Evolutionary conservation across 768 basidiomycete genomes (phyloP), one percentile per base, ranked within the genome.

Genomic region (Boletellus ananas): DNA sequence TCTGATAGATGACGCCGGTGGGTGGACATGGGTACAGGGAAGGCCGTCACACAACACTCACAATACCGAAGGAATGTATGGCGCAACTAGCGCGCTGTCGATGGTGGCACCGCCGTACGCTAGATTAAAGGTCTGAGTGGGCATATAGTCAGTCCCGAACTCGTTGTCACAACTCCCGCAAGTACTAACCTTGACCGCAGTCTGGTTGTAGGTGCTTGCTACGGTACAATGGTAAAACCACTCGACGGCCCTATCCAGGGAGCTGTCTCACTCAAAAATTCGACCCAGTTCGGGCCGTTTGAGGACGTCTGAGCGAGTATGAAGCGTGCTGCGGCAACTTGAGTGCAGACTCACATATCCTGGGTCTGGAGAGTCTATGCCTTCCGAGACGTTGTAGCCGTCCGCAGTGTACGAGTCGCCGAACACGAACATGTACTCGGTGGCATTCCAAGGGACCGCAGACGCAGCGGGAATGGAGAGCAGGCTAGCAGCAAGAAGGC

Each of bases 101-200:
- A 85, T 84, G 25, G 83, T 84, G 20, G 83, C 85, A 25, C 80
- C 85, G 20, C 84, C 80, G 47, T 77, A 81, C 0, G 85, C 85
- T 52, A 79, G 80, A 67, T 86, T 80, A 64, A 82, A 87, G 0
- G 80, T 82, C 57, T 80, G 70, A 18, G 37, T 33, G 3, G 33
- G 29, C 8, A n/a, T 5, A 21, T 9, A 11, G 20, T 55, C 7
- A 56, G 18, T 16, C 21, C 34, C 8, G 0, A 36, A 20, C 10
- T 35, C 21, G 5, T 31, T 41, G 11, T 43, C 20, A 0, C 12
- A 12, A 43, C 21, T 16, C 25, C 3, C 34, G 14, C 23, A 25
- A 6, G 23, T 20, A 34, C 54, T 45, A 34, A 79, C 80, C 66
- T 76, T 74, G 45, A 77, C 73, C 31, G 73, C 64, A 1, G 77